Evolutionary conservation across 805 yeast species (phyloP).

Genomic region (Kuraishia piskuri): DNA sequence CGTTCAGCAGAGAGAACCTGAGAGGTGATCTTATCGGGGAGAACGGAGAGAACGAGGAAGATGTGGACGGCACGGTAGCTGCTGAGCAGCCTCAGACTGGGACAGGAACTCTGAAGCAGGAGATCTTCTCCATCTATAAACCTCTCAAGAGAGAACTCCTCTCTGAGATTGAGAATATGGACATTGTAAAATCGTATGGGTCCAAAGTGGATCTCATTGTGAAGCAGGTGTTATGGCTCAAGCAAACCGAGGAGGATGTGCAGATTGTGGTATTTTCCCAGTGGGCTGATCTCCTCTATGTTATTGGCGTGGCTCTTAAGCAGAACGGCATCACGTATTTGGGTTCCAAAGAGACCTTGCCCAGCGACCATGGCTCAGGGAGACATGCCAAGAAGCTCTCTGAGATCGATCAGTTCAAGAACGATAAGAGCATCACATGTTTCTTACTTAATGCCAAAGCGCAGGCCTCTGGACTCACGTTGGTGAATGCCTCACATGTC

Average conservation of each 20-base stretch:
- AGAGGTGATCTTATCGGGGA: constrained; percentile 36
- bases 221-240: constrained; percentile 59
- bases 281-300: constrained; percentile 67
- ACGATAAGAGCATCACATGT: constrained; percentile 61
- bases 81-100: constrained; percentile 13
- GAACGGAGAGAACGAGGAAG: constrained; percentile 8
- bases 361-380: constrained; percentile 23
- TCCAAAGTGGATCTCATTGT: constrained; percentile 82
- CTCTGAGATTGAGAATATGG: constrained; percentile 34
- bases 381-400: constrained; percentile 17
- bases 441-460: constrained; percentile 77
- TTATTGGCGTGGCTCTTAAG: constrained; percentile 58
- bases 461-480: constrained; percentile 84
- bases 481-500: constrained; percentile 89
- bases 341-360: constrained; percentile 34
- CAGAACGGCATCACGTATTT: constrained; percentile 48
- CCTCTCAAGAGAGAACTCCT: constrained; percentile 33
- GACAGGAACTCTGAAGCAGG: constrained; percentile 19
- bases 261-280: constrained; percentile 89
- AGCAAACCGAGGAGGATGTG: constrained; percentile 44
- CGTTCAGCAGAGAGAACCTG: constrained; percentile 44
- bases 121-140: constrained; percentile 33
- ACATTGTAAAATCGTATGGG: constrained; percentile 52
- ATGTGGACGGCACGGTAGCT: constrained; percentile 6
- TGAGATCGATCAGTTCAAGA: constrained; percentile 53